phyloP scores from a whole-genome alignment of 768 basidiomycete genomes.

The Boletus pseudo-olivaceus region DNA sequence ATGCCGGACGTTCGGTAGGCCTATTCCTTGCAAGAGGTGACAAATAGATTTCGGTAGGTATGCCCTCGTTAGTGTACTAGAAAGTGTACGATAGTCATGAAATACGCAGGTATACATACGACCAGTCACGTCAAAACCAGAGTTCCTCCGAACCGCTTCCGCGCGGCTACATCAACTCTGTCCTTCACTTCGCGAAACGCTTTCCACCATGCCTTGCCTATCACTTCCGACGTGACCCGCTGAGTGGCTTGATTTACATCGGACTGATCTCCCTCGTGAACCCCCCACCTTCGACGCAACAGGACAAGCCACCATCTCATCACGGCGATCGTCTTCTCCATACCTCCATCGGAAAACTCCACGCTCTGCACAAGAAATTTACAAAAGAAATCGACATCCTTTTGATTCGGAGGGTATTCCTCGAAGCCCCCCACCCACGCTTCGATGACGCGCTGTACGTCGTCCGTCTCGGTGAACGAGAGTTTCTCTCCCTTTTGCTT shows the following conservation, averaged over 20 bases:
- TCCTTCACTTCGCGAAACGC: slow-evolving; percentile 68
- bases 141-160: slow-evolving; percentile 69
- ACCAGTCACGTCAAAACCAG: slow-evolving; percentile 52
- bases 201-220: slow-evolving; percentile 79
- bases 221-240: slow-evolving; percentile 34
- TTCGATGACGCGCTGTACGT: slow-evolving; percentile 70
- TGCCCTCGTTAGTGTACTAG: background rate
- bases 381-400: slow-evolving; percentile 73
- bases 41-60: slow-evolving; percentile 24
- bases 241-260: slow-evolving; percentile 32
- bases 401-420: slow-evolving; percentile 60
- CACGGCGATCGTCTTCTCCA: slow-evolving; percentile 66
- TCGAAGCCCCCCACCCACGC: slow-evolving; percentile 69
- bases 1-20: slow-evolving; percentile 33
- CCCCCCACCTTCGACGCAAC: slow-evolving; percentile 59
- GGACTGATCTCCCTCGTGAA: slow-evolving; percentile 42
- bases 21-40: slow-evolving; percentile 59
- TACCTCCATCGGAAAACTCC: slow-evolving; percentile 61
- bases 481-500: slow-evolving; percentile 51
- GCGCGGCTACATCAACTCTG: slow-evolving; percentile 60
- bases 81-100: background rate
- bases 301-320: slow-evolving; percentile 83
- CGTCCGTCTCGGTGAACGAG: slow-evolving; percentile 59
- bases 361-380: slow-evolving; percentile 70
- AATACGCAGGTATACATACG: background rate